Base-by-base conservation (phyloP, 164 flowering plant genomes). In the Tetrastigma voinierianum region DNA sequence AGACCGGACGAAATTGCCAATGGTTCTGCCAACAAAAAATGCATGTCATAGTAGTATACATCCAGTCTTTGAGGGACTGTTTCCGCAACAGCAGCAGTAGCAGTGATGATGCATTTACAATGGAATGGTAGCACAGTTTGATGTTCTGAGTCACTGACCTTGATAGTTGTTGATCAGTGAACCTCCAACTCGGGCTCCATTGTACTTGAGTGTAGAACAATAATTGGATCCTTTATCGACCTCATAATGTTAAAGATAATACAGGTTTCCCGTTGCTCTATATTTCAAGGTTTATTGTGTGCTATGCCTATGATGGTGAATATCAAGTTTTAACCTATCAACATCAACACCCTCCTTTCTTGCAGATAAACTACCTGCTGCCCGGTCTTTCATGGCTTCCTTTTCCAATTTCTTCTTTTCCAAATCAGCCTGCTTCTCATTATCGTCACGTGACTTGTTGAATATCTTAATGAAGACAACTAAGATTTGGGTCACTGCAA, bases 401-500 rank as follows among this genome's bases (percentile, higher is more conserved):
- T 89, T 96, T 62, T 96, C 97, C 65, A 87, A 16, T 74, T 83
- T 91, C 82, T 85, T 93, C 83, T 78, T 96, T 69, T 93, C 98
- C 55, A 88, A 95, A 54, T 96, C 97, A 58, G 91, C 96, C 70
- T 63, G 87, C 69, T 81, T 90, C 57, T 70, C 88, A 72, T 96
- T 96, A 76, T 96, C 99, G 13, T 88, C 98, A 3, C 86, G 88
- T 2, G 98, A 80, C 78, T 93, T 96, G 8, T 84, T 90, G 79
- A 96, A 96, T 79, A 71, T 83, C 78, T 90, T 93, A 0, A 84
- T 85, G 66, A 96, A 96, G 62, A 91, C 80, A 16, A 77, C 80
- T 81, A 96, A 71, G n/a, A 82, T 90, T 47, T 93, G 91, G 24
- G 97, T 93, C 71, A 96, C 99, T 96, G 97, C 78, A 81, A 71